Evolutionary conservation across 2,329 filamentous ascomycete species (phyloP).

Genomic region (Myriosclerotinia duriaeana): DNA sequence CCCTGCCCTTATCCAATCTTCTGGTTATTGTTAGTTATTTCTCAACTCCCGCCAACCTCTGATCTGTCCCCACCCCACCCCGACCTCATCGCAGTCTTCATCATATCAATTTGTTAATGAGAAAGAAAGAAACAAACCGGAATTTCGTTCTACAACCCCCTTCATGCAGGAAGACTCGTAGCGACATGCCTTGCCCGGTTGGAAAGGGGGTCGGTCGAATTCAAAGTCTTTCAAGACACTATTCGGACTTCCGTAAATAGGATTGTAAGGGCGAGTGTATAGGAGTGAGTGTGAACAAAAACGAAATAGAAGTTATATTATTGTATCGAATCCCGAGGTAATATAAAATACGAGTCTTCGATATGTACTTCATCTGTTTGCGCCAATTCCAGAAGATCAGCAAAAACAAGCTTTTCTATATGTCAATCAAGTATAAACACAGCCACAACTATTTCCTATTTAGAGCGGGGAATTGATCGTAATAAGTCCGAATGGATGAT

Average conservation of each 20-base stretch:
- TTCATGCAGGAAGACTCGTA: neutral
- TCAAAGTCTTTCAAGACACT: too few species aligned
- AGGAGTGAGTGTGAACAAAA: too few species aligned
- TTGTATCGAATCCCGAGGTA: too few species aligned
- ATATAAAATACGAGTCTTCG: too few species aligned
- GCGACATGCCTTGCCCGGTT: neutral
- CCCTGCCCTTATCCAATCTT: neutral
- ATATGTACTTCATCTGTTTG: too few species aligned
- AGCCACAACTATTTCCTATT: constrained; percentile 10
- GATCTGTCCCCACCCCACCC: neutral
- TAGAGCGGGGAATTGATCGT: neutral
- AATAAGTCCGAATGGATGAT: too few species aligned
- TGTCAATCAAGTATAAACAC: neutral
- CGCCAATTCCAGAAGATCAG: neutral
- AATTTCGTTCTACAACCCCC: neutral
- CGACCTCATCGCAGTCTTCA: neutral
- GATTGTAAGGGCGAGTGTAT: too few species aligned
- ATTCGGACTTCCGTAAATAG: neutral
- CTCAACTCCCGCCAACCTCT: neutral
- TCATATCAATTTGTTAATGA: neutral
- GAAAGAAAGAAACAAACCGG: neutral
- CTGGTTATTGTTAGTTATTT: constrained; percentile 6
- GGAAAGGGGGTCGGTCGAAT: neutral
- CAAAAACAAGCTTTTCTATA: constrained; percentile 1
- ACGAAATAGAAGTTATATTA: too few species aligned